Evolutionary conservation across 1,139 yeast genomes (phyloP).

Genomic region (Magnusiomyces fungicola): DNA sequence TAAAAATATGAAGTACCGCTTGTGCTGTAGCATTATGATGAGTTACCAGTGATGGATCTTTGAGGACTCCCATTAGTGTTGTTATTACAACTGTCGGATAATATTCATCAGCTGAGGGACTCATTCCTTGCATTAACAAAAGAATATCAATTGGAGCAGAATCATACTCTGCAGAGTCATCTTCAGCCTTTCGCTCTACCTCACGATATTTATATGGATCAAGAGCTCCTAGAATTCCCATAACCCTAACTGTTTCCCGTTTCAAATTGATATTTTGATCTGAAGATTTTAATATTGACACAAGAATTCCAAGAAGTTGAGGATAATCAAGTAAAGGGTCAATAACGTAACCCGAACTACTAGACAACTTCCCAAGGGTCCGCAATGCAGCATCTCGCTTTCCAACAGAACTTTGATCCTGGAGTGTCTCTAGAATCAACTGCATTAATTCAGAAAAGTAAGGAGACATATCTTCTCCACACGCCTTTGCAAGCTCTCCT

Average conservation of each 20-base stretch:
- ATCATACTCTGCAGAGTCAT: slow-evolving; percentile 65
- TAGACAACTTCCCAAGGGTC: slow-evolving; percentile 80
- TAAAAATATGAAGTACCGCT: slow-evolving; percentile 85
- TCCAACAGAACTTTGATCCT: slow-evolving; percentile 79
- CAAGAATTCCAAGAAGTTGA: slow-evolving; percentile 71
- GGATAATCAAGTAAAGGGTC: slow-evolving; percentile 92
- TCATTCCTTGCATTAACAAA: slow-evolving; percentile 83
- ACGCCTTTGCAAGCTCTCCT: slow-evolving; percentile 83
- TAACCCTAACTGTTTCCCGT: slow-evolving; percentile 77
- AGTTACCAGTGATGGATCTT: slow-evolving; percentile 74
- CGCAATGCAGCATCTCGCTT: slow-evolving; percentile 87
- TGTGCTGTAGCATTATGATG: slow-evolving; percentile 90
- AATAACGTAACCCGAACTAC: slow-evolving; percentile 90
- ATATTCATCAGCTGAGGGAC: slow-evolving; percentile 89
- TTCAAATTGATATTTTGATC: slow-evolving; percentile 69
- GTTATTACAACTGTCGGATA: slow-evolving; percentile 93
- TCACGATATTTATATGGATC: slow-evolving; percentile 95
- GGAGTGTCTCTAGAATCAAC: slow-evolving; percentile 74
- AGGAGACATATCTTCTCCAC: slow-evolving; percentile 74
- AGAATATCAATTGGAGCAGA: slow-evolving; percentile 89
- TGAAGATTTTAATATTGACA: slow-evolving; percentile 63
- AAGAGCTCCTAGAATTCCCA: slow-evolving; percentile 92
- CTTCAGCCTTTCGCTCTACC: slow-evolving; percentile 61
- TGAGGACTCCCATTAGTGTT: slow-evolving; percentile 71
- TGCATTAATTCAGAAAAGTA: slow-evolving; percentile 80